Evolutionary conservation across 1,139 yeast species (phyloP).

Genomic region (Geotrichum fermentans): DNA sequence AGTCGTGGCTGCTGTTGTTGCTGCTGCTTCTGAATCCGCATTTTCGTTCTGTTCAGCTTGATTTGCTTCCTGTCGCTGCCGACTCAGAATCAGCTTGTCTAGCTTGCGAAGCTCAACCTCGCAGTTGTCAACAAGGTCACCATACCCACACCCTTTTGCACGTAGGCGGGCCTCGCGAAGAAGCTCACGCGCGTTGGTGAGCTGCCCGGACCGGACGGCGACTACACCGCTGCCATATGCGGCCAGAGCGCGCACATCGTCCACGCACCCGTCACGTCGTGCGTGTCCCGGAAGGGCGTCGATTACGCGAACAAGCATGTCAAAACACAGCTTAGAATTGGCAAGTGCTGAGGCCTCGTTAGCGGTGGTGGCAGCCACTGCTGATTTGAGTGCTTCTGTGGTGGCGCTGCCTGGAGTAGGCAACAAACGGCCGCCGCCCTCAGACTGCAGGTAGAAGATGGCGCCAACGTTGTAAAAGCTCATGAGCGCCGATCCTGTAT

Average conservation of each 20-base stretch:
- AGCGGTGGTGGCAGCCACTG: conserved; percentile 28
- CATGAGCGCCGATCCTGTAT: conserved; percentile 58
- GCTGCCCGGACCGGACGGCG: conserved; percentile 53
- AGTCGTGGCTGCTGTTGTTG: too few species aligned
- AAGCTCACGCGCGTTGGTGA: conserved; percentile 54
- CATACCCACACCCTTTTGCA: conserved; percentile 63
- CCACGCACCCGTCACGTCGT: conserved; percentile 42
- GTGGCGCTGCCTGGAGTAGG: too few species aligned
- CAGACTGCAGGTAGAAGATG: conserved; percentile 64
- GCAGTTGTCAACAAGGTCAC: conserved; percentile 57
- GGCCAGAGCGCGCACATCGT: conserved; percentile 71
- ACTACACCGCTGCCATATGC: conserved; percentile 84
- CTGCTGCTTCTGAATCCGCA: neutral
- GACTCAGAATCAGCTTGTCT: conserved; percentile 28
- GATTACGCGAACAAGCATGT: conserved; percentile 48
- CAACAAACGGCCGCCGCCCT: conserved; percentile 60
- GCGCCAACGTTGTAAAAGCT: conserved; percentile 69
- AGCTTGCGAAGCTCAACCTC: conserved; percentile 59
- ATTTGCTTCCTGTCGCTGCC: neutral
- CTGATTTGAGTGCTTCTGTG: too few species aligned
- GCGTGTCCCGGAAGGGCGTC: conserved; percentile 46
- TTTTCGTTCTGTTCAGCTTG: neutral
- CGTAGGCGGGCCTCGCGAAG: conserved; percentile 67
- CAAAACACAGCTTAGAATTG: conserved; percentile 24
- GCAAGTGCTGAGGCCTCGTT: conserved; percentile 36